A percentile compares a stretch with the other conserved stretches of the same genome.
phyloP scores from a whole-genome alignment of 768 basidiomycete species.

The Paxillus involutus region DNA sequence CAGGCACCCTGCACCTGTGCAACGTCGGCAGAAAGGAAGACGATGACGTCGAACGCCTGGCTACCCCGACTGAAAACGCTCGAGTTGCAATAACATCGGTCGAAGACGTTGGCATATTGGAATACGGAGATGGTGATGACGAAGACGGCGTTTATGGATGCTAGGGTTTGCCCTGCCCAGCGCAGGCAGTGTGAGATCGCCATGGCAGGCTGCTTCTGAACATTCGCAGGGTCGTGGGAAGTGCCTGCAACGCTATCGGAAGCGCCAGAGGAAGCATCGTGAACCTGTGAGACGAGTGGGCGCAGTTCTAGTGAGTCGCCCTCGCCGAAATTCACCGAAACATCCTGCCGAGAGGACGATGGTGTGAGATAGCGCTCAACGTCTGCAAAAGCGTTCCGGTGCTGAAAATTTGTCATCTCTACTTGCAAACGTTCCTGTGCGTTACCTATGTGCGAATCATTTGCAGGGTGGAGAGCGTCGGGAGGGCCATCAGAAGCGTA shows the following conservation, averaged over 20 bases:
- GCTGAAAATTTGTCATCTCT: no score
- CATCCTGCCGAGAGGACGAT: background rate
- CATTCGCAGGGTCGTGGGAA: no score
- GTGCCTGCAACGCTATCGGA: no score
- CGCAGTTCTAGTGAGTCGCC: background rate
- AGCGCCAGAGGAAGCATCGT: background rate
- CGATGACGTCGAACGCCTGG: slow-evolving; percentile 32
- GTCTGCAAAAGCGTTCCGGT: background rate
- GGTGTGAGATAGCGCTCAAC: background rate
- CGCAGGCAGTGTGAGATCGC: slow-evolving; percentile 19
- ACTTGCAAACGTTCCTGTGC: background rate
- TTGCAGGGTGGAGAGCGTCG: no score
- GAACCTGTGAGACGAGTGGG: background rate
- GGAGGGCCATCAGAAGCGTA: background rate
- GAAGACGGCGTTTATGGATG: slow-evolving; percentile 26
- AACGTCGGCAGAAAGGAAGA: slow-evolving; percentile 14
- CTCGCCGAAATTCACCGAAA: background rate
- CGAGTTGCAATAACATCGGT: slow-evolving; percentile 31
- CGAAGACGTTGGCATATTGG: slow-evolving; percentile 27
- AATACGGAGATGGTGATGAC: slow-evolving; percentile 28
- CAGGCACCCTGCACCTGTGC: slow-evolving; percentile 30
- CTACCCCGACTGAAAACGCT: slow-evolving; percentile 19
- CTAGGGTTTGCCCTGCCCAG: slow-evolving; percentile 27
- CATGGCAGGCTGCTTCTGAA: background rate
- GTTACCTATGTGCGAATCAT: background rate